These are phyloP conservation scores for Backusella mclennaniae DNA, from an alignment of 192 early-diverging fungal genomes.

Conservation along the genomic window DNA sequence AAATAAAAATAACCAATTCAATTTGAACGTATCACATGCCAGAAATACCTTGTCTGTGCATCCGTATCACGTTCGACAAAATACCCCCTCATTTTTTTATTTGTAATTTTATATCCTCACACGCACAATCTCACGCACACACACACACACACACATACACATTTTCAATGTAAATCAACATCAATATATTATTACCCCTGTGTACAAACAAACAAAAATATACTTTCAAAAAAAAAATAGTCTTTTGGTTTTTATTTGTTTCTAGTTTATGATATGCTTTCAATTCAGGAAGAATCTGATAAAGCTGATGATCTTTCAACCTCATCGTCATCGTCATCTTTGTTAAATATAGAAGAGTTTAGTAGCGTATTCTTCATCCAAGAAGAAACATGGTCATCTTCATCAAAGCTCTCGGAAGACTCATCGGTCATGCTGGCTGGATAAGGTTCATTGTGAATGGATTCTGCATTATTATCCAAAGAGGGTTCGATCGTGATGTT, in stretches of 20 bases:
- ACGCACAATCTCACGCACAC: not conserved
- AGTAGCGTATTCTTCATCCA: slow-evolving; percentile 3
- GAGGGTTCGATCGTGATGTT: slow-evolving; percentile 30
- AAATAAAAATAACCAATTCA: not conserved
- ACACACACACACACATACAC: not conserved
- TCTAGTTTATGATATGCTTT: not conserved
- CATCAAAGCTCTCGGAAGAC: slow-evolving; percentile 7
- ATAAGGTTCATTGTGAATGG: not conserved
- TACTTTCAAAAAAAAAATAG: not conserved
- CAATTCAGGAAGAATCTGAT: slow-evolving; percentile 5
- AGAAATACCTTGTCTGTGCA: not conserved
- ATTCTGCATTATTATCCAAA: not conserved
- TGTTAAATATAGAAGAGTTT: slow-evolving; percentile 10
- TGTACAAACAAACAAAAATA: slow-evolving; percentile 8
- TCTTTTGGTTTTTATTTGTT: not conserved
- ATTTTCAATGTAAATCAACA: slow-evolving; percentile 3
- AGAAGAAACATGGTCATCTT: slow-evolving; percentile 3
- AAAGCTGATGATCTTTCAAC: not conserved
- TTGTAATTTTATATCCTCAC: slow-evolving; percentile 4
- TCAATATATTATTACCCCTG: not conserved
- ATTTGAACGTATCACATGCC: not conserved
- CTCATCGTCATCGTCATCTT: not conserved
- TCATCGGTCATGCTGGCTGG: not conserved
- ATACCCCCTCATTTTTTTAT: not conserved
- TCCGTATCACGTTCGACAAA: not conserved